Base-by-base conservation (phyloP, 2,329 filamentous ascomycete genomes). In the Septoria petroselini region DNA sequence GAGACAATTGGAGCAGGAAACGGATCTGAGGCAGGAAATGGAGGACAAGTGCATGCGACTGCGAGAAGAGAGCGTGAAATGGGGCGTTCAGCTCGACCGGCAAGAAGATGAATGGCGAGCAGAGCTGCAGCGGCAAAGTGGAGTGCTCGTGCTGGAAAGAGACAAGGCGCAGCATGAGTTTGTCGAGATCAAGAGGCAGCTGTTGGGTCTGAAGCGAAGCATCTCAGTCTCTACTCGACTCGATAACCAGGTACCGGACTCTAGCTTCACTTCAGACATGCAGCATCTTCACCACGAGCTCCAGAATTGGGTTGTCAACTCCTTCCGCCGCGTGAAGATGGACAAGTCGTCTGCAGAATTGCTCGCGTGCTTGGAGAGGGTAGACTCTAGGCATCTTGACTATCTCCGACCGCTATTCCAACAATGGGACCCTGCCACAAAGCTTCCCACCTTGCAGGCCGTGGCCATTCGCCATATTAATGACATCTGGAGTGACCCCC, bases 241-340 rank as follows among this genome's bases (percentile, higher is more conserved):
- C 41, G 80, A 81, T 23, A 78, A 78, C 17, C 79, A 83, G 54
- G 68, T 73, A 38, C 83, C 81, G 54, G 85, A 89, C 61, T 82
- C 85, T 65, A 80, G 82, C 8, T 79, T 88, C 62, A 78, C 73
- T 2, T 80, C 85, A 42, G 74, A 76, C 7, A 80, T 86, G 73
- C 55, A 57, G 41, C 74, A 77, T 50, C 65, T 88, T 39, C 79
- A 80, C 15, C 84, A 87, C 60, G 79, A 83, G 18, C 68, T 87
- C 58, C 84, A 88, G 69, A 87, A 88, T 60, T 89, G 85, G 85
- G 79, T 84, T 3, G 82, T 88, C 59, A 77, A 79, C 19, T 80
- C 85, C 63, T 88, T 85, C 57, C 76, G 85, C 43, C 79, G 78
- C 54, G 75, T 78, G 9, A 85, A 77, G 68, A 68, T 85, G 43